phyloP scores from a whole-genome alignment of 768 basidiomycete species.

The Russula virescens region DNA sequence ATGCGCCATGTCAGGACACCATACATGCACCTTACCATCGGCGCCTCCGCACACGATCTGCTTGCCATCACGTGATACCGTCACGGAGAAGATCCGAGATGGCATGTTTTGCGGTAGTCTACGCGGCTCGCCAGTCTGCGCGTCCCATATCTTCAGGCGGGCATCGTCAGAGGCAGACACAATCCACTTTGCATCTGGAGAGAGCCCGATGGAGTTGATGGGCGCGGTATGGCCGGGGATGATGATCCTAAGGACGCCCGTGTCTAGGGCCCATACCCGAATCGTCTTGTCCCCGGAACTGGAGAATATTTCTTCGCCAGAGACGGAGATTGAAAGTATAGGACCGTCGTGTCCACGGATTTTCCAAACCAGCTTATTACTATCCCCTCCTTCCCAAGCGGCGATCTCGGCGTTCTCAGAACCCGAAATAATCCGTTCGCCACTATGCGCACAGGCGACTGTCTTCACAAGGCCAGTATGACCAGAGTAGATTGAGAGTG shows the following conservation, averaged over 20 bases:
- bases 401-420: slow-evolving; percentile 6
- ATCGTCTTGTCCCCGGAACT: slow-evolving; percentile 18
- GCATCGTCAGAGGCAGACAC: slow-evolving; percentile 16
- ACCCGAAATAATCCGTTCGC: slow-evolving; percentile 8
- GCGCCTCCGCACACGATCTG: slow-evolving; percentile 6
- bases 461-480: slow-evolving; percentile 19
- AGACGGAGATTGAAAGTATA: slow-evolving; percentile 5
- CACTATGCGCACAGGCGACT: slow-evolving; percentile 5
- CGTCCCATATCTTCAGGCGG: slow-evolving; percentile 9
- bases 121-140: slow-evolving; percentile 6
- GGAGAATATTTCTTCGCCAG: slow-evolving; percentile 8
- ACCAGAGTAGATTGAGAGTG: no score
- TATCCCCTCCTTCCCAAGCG: slow-evolving; percentile 4
- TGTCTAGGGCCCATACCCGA: slow-evolving; percentile 10
- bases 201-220: slow-evolving; percentile 1
- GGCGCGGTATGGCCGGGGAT: slow-evolving; percentile 30
- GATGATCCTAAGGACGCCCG: neutral
- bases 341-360: neutral
- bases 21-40: neutral
- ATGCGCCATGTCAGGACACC: neutral
- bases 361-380: neutral
- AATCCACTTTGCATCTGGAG: slow-evolving; percentile 1
- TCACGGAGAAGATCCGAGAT: neutral
- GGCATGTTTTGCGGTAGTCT: slow-evolving; percentile 2
- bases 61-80: slow-evolving; percentile 5